phyloP scores from a whole-genome alignment of 2,329 filamentous ascomycete species.

The Monascus ruber region DNA sequence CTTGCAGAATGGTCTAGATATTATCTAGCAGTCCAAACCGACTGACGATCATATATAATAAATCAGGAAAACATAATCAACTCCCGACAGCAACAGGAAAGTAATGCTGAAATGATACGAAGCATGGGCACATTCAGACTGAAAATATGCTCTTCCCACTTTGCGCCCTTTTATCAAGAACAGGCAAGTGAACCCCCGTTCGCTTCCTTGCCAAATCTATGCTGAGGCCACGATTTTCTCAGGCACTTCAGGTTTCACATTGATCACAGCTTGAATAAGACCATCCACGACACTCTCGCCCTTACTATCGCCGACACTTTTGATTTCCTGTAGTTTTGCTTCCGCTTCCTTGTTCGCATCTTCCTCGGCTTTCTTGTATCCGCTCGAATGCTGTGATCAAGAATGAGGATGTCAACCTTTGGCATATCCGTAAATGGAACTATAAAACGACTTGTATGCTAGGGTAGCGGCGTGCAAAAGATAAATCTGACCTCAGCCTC shows the following conservation, averaged over 20 bases:
- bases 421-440: background rate
- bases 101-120: too few relatives aligned
- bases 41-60: too few relatives aligned
- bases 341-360: constrained; percentile 74
- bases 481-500: constrained; percentile 56
- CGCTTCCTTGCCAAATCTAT: constrained; percentile 11
- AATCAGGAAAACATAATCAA: too few relatives aligned
- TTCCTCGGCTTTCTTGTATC: constrained; percentile 72
- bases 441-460: constrained; percentile 1
- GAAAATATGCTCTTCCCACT: too few relatives aligned
- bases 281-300: constrained; percentile 72
- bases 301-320: constrained; percentile 65
- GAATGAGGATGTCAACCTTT: background rate
- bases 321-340: constrained; percentile 69
- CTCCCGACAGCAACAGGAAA: too few relatives aligned
- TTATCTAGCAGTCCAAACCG: too few relatives aligned
- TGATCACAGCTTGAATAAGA: constrained; percentile 72
- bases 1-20: too few relatives aligned
- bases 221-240: constrained; percentile 31
- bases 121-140: too few relatives aligned
- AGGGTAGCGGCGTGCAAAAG: background rate
- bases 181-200: too few relatives aligned
- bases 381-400: constrained; percentile 67
- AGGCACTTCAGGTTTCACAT: constrained; percentile 63
- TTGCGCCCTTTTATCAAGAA: too few relatives aligned